These are phyloP conservation scores for Mortierella sp. DNA, from an alignment of 371 early-diverging fungal species.

Conservation along the genomic window DNA sequence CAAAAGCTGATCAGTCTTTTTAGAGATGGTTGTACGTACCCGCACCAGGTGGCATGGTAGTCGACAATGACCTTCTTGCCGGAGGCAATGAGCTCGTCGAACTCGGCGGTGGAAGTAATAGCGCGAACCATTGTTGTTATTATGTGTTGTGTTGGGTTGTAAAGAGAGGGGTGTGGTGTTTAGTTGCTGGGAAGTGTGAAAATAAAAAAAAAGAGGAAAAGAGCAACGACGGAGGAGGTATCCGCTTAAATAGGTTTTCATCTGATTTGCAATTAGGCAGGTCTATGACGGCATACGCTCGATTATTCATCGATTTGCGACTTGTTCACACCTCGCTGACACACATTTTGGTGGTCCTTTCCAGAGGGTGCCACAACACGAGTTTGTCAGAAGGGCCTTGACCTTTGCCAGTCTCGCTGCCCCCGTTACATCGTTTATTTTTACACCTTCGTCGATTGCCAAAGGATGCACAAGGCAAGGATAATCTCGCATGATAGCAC, in stretches of 20 bases:
- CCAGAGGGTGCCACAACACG: background rate
- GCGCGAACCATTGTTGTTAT: constrained; percentile 32
- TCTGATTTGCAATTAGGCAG: background rate
- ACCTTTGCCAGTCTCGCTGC: background rate
- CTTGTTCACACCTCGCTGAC: background rate
- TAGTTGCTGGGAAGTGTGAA: constrained; percentile 11
- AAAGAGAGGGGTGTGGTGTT: background rate
- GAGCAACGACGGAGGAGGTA: background rate
- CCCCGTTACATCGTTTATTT: too few species aligned
- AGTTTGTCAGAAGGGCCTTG: background rate
- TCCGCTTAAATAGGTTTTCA: background rate
- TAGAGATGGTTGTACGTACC: constrained; percentile 30
- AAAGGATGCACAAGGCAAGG: too few species aligned
- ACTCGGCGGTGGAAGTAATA: constrained; percentile 28
- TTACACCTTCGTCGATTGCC: too few species aligned
- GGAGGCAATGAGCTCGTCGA: constrained; percentile 31
- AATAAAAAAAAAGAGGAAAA: background rate
- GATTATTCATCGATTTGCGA: constrained; percentile 1
- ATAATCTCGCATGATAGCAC: too few species aligned
- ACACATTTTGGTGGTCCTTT: background rate
- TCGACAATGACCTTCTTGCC: constrained; percentile 70
- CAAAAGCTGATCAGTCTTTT: too few species aligned
- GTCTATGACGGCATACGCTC: background rate
- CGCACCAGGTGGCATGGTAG: constrained; percentile 80
- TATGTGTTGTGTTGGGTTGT: constrained; percentile 1